A percentile compares a stretch with the other conserved stretches of the same genome.
Evolutionary conservation across 2,329 filamentous ascomycete genomes (phyloP).

Genomic region (Ophioceras dolichostomum): DNA sequence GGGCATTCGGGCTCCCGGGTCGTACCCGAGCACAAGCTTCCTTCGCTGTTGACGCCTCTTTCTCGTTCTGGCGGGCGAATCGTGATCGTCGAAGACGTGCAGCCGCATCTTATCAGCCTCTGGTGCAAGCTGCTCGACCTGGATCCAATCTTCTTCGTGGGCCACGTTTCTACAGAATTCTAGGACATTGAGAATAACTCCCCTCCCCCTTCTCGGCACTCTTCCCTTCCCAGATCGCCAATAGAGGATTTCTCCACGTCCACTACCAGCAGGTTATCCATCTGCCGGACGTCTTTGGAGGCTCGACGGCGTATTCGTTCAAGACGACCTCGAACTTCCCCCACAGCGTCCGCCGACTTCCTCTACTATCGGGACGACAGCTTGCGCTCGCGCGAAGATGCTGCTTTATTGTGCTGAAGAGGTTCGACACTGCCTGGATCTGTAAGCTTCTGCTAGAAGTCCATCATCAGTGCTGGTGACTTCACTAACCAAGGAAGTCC

Average conservation of each 20-base stretch:
- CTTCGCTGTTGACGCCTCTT: too few relatives aligned
- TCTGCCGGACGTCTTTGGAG: conserved; percentile 2
- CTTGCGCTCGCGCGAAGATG: conserved; percentile 5
- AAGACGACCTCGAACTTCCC: conserved; percentile 5
- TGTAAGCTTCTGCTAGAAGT: conserved; percentile 1
- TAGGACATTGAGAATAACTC: conserved; percentile 8
- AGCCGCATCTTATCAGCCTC: conserved; percentile 4
- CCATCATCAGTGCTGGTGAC: background rate
- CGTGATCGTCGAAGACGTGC: conserved; percentile 9
- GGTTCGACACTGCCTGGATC: conserved; percentile 2
- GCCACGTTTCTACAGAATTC: conserved; percentile 8
- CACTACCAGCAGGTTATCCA: conserved; percentile 10
- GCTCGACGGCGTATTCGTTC: conserved; percentile 3
- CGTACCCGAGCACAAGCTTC: background rate
- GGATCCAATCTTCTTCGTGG: conserved; percentile 11
- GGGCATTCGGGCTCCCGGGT: background rate
- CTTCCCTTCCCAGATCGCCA: conserved; percentile 6
- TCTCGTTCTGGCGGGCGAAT: background rate
- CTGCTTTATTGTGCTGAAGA: conserved; percentile 4
- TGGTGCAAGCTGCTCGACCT: conserved; percentile 7
- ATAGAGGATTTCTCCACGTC: conserved; percentile 7
- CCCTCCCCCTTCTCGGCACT: conserved; percentile 8
- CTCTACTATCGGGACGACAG: conserved; percentile 3
- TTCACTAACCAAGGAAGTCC: too few relatives aligned
- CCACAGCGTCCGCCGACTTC: conserved; percentile 4